phyloP scores from a whole-genome alignment of 2,329 filamentous ascomycete genomes.

The Cladophialophora carrionii region DNA sequence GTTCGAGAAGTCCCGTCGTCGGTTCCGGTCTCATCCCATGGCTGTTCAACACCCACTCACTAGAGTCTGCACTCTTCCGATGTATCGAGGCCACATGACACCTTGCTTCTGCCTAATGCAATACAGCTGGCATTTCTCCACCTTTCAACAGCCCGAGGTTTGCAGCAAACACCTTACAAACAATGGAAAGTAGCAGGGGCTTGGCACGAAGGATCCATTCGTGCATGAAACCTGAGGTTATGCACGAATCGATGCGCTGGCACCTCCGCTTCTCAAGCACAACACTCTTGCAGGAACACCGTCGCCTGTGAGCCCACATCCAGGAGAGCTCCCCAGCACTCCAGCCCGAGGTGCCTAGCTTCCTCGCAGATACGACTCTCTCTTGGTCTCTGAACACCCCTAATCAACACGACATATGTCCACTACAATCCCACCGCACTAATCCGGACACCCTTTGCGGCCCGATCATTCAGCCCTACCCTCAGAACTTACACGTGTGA shows the following conservation, averaged over 20 bases:
- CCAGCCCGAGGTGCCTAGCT: neutral
- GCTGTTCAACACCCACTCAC: neutral
- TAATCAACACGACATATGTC: constrained; percentile 9
- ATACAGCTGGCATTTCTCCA: constrained; percentile 11
- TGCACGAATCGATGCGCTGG: constrained; percentile 30
- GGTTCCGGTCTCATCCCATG: constrained; percentile 2
- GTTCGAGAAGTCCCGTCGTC: neutral
- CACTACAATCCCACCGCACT: constrained; percentile 6
- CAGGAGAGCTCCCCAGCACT: too few species aligned
- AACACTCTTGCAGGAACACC: constrained; percentile 28
- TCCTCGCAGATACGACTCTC: constrained; percentile 14
- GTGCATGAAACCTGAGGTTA: constrained; percentile 14
- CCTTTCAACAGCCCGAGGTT: constrained; percentile 11
- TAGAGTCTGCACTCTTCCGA: neutral
- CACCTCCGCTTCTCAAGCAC: constrained; percentile 30
- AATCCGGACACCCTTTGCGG: neutral
- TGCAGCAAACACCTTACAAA: constrained; percentile 7
- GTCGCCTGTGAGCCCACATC: neutral
- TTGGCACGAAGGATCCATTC: constrained; percentile 26
- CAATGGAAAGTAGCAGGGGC: neutral
- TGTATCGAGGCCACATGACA: constrained; percentile 24
- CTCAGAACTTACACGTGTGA: neutral
- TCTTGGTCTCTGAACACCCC: constrained; percentile 12
- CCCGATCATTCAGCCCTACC: constrained; percentile 11
- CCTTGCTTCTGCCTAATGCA: constrained; percentile 18